These are phyloP conservation scores for Amanita subjunquillea DNA, from an alignment of 768 basidiomycete species.

Conservation along the genomic window DNA sequence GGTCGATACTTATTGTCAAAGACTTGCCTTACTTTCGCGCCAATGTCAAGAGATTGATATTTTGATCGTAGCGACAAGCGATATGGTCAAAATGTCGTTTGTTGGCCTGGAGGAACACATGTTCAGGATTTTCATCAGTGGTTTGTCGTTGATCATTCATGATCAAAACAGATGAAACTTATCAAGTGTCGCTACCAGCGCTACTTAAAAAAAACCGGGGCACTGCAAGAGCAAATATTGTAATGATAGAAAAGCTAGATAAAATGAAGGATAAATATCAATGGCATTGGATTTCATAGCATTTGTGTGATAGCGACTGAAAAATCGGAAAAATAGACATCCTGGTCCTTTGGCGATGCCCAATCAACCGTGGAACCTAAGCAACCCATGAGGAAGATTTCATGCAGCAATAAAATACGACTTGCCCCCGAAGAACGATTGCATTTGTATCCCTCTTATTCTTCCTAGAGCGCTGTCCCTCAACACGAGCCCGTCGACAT, in stretches of 20 bases:
- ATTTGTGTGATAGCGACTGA: conserved; percentile 11
- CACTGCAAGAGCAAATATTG: too few species aligned
- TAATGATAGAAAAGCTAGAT: not conserved
- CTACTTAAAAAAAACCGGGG: not conserved
- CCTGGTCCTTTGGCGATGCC: conserved; percentile 54
- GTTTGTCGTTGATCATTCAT: conserved; percentile 2
- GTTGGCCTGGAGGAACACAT: conserved; percentile 25
- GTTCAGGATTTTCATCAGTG: conserved; percentile 3
- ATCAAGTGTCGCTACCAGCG: not conserved
- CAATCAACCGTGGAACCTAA: conserved; percentile 35
- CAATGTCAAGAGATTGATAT: conserved; percentile 13
- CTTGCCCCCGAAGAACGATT: conserved; percentile 73
- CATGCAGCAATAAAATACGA: not conserved
- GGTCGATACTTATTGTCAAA: not conserved
- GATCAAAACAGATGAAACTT: not conserved
- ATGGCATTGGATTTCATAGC: not conserved
- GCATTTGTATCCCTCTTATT: conserved; percentile 60
- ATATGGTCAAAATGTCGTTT: conserved; percentile 22
- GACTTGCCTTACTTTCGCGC: conserved; percentile 14
- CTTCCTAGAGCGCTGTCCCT: conserved; percentile 35
- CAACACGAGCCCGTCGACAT: conserved; percentile 43
- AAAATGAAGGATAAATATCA: too few species aligned
- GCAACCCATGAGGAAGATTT: not conserved
- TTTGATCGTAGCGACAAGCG: conserved; percentile 11
- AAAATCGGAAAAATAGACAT: conserved; percentile 60